phyloP scores from a whole-genome alignment of 2,329 filamentous ascomycete species.

The Aspergillus latus region DNA sequence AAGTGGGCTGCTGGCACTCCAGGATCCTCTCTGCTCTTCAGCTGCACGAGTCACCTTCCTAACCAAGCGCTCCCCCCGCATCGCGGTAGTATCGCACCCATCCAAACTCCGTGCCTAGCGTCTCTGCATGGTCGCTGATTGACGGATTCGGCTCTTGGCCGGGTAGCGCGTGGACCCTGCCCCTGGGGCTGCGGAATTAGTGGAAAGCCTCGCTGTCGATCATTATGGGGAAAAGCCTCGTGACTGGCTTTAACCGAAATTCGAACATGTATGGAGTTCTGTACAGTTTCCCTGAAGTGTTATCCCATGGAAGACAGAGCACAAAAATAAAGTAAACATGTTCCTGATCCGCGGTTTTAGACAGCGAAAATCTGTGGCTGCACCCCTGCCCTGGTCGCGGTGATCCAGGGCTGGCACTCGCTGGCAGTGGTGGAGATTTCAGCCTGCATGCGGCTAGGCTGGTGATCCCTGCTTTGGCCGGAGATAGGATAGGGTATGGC shows the following conservation, averaged over 20 bases:
- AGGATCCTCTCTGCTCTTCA: too few species aligned
- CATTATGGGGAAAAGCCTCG: background rate
- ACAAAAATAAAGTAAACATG: background rate
- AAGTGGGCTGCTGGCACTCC: too few species aligned
- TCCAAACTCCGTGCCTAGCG: background rate
- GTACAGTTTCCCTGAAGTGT: background rate
- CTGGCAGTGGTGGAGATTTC: background rate
- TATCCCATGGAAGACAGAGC: background rate
- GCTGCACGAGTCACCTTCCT: slow-evolving; percentile 1
- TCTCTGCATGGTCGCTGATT: background rate
- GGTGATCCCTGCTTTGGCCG: background rate
- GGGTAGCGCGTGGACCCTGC: background rate
- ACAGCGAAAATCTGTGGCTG: background rate
- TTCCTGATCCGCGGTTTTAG: background rate
- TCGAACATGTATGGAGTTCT: background rate
- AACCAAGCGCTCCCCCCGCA: background rate
- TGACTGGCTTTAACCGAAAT: background rate
- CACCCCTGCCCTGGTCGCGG: background rate
- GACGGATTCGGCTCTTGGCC: background rate
- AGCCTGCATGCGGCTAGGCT: background rate
- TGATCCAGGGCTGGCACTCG: background rate
- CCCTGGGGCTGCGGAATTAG: background rate
- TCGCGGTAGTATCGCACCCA: background rate
- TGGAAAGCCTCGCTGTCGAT: background rate
- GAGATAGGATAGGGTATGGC: background rate